These are phyloP conservation scores for Marchantia paleacea DNA, from an alignment of 225 moss, liverwort and hornwort species.

Conservation along the genomic window DNA sequence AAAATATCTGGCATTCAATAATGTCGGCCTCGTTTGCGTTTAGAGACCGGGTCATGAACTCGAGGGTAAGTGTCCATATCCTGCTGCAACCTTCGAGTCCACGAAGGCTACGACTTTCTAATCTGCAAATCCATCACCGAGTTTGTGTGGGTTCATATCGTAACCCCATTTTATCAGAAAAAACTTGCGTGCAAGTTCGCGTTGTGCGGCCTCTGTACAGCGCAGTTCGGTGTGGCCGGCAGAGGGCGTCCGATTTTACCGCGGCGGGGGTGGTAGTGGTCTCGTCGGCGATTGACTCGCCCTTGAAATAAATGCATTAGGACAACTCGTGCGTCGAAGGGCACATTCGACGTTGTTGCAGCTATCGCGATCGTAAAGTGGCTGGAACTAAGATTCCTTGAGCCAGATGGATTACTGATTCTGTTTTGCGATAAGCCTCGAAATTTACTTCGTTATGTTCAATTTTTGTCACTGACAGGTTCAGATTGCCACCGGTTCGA, in stretches of 20 bases:
- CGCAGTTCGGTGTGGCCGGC: background rate
- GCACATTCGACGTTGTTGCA: background rate
- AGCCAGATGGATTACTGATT: too few relatives aligned
- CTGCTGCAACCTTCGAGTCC: background rate
- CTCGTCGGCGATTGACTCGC: background rate
- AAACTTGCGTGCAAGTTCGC: background rate
- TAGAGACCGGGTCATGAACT: background rate
- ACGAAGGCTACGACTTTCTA: background rate
- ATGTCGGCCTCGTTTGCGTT: too few relatives aligned
- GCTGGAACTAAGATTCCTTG: too few relatives aligned
- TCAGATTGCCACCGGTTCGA: too few relatives aligned
- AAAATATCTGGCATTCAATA: too few relatives aligned
- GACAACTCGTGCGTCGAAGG: background rate
- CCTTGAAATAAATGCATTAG: background rate
- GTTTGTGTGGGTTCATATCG: background rate
- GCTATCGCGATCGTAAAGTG: background rate
- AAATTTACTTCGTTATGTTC: too few relatives aligned
- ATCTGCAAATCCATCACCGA: background rate
- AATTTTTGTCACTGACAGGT: too few relatives aligned
- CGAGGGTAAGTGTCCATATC: background rate
- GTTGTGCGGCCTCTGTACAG: background rate
- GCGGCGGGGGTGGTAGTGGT: background rate
- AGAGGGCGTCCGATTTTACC: background rate
- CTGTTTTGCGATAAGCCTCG: too few relatives aligned
- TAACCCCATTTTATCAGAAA: background rate